Evolutionary conservation across 352 stramenopile genomes (phyloP).

Genomic region (Globisporangium spinosum): DNA sequence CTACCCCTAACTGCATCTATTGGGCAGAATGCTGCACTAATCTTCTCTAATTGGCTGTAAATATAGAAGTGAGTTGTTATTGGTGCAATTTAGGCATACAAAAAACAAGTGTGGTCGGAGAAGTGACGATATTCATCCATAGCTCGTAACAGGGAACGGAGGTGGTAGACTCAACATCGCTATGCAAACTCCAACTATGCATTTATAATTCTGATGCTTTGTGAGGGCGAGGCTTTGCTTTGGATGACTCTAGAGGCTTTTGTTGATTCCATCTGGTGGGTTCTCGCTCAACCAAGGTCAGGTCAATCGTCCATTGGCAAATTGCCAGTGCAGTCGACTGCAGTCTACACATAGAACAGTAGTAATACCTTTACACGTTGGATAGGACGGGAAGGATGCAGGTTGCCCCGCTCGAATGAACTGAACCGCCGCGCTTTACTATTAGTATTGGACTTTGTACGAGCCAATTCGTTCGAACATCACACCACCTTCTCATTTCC

Average conservation of each 20-base stretch:
- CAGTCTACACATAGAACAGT: background rate
- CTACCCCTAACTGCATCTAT: too few species aligned
- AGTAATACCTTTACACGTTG: background rate
- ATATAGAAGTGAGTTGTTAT: too few species aligned
- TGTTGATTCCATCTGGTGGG: background rate
- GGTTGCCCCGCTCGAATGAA: background rate
- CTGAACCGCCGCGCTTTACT: background rate
- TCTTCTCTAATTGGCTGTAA: too few species aligned
- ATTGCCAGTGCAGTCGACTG: background rate
- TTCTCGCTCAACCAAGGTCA: background rate
- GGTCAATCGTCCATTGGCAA: background rate
- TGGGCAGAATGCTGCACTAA: too few species aligned
- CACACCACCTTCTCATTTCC: background rate
- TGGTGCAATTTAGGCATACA: too few species aligned
- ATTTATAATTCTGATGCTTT: background rate
- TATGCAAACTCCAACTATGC: too few species aligned
- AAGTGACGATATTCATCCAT: too few species aligned
- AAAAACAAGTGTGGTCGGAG: too few species aligned
- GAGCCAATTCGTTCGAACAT: background rate
- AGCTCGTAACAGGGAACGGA: too few species aligned
- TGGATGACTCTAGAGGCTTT: background rate
- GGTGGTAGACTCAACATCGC: too few species aligned
- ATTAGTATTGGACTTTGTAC: background rate
- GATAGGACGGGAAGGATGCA: background rate
- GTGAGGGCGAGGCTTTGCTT: background rate